Evolutionary conservation across 441 rosid genomes (phyloP).

Genomic region (Corymbia calophylla): DNA sequence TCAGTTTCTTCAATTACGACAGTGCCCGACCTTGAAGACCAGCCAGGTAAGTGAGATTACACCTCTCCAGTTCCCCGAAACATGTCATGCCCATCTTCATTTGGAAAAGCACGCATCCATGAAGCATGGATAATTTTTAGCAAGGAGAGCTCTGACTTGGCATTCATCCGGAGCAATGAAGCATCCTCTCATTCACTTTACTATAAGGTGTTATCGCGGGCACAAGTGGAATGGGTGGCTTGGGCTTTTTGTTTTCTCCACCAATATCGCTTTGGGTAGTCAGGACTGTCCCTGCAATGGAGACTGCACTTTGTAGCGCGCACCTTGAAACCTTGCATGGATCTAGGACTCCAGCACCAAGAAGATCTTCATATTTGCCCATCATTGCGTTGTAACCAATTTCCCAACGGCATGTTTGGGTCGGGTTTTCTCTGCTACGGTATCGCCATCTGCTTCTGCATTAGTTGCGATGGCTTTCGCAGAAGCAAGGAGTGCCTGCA

Average conservation of each 20-base stretch:
- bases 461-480: constrained; percentile 68
- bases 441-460: constrained; percentile 65
- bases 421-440: constrained; percentile 65
- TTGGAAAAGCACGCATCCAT: not conserved
- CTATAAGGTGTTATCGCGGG: constrained; percentile 57
- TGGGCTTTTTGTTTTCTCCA: constrained; percentile 57
- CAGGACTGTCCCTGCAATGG: constrained; percentile 66
- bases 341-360: constrained; percentile 51
- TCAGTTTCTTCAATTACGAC: not conserved
- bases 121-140: not conserved
- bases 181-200: not conserved
- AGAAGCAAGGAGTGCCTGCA: constrained; percentile 73
- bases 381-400: constrained; percentile 74
- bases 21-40: not conserved
- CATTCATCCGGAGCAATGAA: not conserved
- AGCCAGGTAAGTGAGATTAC: not conserved
- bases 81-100: not conserved
- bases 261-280: constrained; percentile 76
- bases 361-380: constrained; percentile 64
- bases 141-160: not conserved
- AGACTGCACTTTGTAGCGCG: constrained; percentile 77
- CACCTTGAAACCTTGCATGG: constrained; percentile 77
- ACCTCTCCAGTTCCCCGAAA: not conserved
- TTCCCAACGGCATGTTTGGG: constrained; percentile 45
- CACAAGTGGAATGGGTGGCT: constrained; percentile 48